A percentile compares a stretch with the other conserved stretches of the same genome.
Conservation (phyloP, 1,284 basidiomycete species). For the Cutaneotrichosporon arboriforme region DNA sequence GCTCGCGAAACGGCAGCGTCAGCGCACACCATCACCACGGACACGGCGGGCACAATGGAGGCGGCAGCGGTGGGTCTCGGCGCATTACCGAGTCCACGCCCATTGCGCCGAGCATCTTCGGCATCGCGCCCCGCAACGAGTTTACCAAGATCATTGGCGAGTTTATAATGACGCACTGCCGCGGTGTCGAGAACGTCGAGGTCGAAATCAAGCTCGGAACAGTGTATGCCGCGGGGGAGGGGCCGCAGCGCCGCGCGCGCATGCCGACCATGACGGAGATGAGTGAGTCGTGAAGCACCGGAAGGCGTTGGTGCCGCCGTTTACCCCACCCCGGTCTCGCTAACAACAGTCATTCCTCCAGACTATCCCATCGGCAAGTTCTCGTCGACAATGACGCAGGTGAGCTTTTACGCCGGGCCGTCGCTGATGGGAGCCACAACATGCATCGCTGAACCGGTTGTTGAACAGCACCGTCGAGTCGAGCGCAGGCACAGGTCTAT, state of each 20-base stretch:
- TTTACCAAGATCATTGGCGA: constrained; percentile 87
- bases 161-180: constrained; percentile 58
- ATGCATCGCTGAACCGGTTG: constrained; percentile 75
- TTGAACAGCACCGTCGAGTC: constrained; percentile 62
- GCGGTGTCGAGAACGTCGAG: constrained; percentile 51
- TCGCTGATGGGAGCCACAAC: constrained; percentile 60
- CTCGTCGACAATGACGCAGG: constrained; percentile 83
- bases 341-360: constrained; percentile 53
- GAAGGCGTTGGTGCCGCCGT: no score
- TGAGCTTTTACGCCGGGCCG: constrained; percentile 36
- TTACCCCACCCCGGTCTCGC: constrained; percentile 25
- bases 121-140: constrained; percentile 88
- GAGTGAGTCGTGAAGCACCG: constrained; percentile 57
- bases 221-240: constrained; percentile 55
- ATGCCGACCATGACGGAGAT: constrained; percentile 77
- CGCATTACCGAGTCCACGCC: background rate
- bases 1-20: background rate
- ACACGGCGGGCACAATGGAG: background rate
- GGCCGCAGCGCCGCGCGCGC: constrained; percentile 50
- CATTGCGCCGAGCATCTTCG: constrained; percentile 79
- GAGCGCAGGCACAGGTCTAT: constrained; percentile 53
- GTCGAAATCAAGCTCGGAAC: constrained; percentile 92
- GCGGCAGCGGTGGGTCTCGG: background rate
- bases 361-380: constrained; percentile 57
- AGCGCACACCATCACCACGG: background rate